Conservation (phyloP, 352 stramenopile species). For the Globisporangium cylindrosporum region DNA sequence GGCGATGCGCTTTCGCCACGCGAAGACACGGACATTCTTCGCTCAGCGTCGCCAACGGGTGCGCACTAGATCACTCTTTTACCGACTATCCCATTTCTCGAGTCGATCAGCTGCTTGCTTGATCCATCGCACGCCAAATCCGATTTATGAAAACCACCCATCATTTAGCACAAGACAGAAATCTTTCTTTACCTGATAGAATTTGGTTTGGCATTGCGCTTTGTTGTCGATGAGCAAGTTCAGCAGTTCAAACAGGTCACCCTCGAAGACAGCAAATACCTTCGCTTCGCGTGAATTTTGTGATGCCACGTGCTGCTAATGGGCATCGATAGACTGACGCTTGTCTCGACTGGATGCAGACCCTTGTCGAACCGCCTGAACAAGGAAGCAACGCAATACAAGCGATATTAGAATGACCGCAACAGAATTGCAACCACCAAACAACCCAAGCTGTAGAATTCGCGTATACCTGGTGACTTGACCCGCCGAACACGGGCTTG, state of each 20-base stretch:
- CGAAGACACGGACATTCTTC: background rate
- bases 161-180: background rate
- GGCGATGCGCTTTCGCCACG: background rate
- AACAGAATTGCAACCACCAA: background rate
- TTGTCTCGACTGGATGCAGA: background rate
- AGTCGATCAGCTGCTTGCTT: background rate
- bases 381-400: background rate
- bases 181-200: background rate
- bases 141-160: background rate
- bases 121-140: background rate
- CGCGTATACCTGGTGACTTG: conserved; percentile 21
- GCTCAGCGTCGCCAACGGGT: conserved; percentile 12
- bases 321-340: conserved; percentile 4
- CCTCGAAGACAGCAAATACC: background rate
- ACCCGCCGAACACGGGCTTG: conserved; percentile 65
- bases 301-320: background rate
- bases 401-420: background rate
- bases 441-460: background rate
- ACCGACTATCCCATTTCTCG: background rate
- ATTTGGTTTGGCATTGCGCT: background rate
- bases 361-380: background rate
- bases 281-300: background rate
- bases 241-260: background rate
- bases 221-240: background rate
- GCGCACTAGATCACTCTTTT: conserved; percentile 4